Conservation (phyloP, 768 basidiomycete genomes). For the Calocera cornea region DNA sequence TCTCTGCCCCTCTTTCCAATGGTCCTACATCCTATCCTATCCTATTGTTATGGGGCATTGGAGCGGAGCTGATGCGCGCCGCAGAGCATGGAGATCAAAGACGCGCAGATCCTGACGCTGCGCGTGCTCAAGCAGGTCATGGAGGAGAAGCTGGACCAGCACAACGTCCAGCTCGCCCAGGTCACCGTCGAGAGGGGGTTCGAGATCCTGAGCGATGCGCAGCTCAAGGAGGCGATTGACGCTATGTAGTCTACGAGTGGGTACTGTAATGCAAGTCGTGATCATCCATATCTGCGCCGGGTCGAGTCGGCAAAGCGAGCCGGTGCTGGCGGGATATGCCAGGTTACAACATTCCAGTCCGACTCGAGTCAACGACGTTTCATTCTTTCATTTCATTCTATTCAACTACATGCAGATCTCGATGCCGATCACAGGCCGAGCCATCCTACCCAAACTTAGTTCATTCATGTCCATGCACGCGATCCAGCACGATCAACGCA, state of each 20-base stretch:
- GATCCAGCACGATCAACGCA: neutral
- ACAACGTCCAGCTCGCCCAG: slow-evolving; percentile 95
- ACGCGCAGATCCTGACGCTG: slow-evolving; percentile 76
- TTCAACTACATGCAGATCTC: too few relatives aligned
- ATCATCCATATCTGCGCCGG: too few relatives aligned
- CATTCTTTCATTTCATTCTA: neutral
- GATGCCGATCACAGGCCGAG: too few relatives aligned
- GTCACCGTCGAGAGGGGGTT: slow-evolving; percentile 79
- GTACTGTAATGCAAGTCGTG: neutral
- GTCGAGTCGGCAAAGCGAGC: too few relatives aligned
- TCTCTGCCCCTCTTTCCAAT: neutral
- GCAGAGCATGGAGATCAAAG: slow-evolving; percentile 83
- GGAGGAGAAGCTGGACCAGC: slow-evolving; percentile 98
- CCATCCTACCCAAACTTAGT: too few relatives aligned
- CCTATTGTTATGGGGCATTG: too few relatives aligned
- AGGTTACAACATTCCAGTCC: neutral
- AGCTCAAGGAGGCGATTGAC: slow-evolving; percentile 74
- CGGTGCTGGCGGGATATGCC: neutral
- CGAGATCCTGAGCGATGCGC: slow-evolving; percentile 69
- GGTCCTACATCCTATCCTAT: too few relatives aligned
- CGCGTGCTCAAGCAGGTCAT: slow-evolving; percentile 96
- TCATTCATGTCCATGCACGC: too few relatives aligned
- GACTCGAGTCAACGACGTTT: neutral
- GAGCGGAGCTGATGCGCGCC: neutral
- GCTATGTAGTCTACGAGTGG: slow-evolving; percentile 27